Evolutionary conservation across 2,329 filamentous ascomycete species (phyloP).

Genomic region (Neonectria neomacrospora): DNA sequence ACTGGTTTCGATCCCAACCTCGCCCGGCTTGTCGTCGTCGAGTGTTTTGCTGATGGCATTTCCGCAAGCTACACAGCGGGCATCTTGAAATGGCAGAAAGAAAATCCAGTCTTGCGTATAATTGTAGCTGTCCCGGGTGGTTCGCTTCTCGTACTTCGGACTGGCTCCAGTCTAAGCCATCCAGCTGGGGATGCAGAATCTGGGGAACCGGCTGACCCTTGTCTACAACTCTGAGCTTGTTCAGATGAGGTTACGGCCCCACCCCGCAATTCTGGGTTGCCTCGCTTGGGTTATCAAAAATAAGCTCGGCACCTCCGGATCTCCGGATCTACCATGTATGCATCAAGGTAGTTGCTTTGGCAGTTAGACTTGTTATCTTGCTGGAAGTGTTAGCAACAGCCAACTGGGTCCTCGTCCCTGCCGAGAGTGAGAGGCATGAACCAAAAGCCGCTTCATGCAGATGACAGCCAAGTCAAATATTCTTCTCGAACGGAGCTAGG

Average conservation of each 20-base stretch:
- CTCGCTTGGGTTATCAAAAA: no score
- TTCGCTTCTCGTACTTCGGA: background rate
- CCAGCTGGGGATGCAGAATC: background rate
- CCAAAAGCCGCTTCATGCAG: no score
- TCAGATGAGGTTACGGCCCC: background rate
- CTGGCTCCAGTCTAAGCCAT: constrained; percentile 1
- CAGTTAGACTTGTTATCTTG: no score
- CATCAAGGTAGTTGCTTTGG: no score
- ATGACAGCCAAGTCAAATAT: no score
- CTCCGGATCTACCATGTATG: no score
- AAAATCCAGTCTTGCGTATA: background rate
- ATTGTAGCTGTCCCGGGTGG: background rate
- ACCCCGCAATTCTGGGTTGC: background rate
- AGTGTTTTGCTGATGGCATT: no score
- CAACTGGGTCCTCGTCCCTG: no score
- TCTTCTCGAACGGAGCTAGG: no score
- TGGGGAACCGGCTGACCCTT: background rate
- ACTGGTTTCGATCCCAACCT: background rate
- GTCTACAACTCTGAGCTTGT: background rate
- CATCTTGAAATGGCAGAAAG: background rate
- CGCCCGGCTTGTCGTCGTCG: constrained; percentile 3
- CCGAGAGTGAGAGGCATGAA: no score
- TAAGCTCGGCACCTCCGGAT: no score
- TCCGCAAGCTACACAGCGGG: background rate
- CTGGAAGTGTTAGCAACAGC: no score